Percentiles rank a stretch among this genome's conserved stretches.
Conservation (phyloP, 352 stramenopile genomes). For the Globisporangium perplexum region DNA sequence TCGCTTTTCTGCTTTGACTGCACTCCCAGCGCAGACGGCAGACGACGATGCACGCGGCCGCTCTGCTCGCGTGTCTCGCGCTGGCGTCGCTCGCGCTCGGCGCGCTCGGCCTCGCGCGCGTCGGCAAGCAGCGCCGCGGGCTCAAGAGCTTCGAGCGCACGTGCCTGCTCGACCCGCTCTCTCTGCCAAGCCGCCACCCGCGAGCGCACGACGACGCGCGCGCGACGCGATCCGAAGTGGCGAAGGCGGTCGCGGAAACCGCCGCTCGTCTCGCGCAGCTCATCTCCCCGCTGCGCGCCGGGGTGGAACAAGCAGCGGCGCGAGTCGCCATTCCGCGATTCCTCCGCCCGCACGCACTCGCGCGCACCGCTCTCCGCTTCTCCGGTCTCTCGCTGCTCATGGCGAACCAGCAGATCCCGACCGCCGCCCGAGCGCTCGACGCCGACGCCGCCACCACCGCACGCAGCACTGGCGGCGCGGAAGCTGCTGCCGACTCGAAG, state of each 20-base stretch:
- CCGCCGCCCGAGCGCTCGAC: slow-evolving; percentile 2
- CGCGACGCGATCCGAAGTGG: background rate
- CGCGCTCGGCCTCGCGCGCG: slow-evolving; percentile 17
- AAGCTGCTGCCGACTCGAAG: background rate
- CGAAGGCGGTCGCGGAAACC: slow-evolving; percentile 1
- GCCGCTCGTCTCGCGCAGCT: background rate
- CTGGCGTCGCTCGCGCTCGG: slow-evolving; percentile 14
- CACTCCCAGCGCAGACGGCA: too few relatives aligned
- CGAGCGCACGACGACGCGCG: background rate
- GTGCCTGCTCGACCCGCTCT: slow-evolving; percentile 4
- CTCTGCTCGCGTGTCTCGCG: slow-evolving; percentile 13
- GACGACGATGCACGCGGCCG: background rate
- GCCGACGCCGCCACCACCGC: background rate
- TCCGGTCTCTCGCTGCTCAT: slow-evolving; percentile 15
- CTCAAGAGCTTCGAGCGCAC: slow-evolving; percentile 21
- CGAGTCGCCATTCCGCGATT: slow-evolving; percentile 6
- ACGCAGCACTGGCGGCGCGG: background rate
- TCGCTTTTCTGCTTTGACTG: background rate
- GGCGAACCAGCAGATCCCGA: slow-evolving; percentile 17
- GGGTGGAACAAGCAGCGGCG: slow-evolving; percentile 8
- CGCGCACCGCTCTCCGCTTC: slow-evolving; percentile 1
- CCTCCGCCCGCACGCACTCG: slow-evolving; percentile 3
- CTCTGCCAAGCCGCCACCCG: slow-evolving; percentile 5
- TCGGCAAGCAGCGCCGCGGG: slow-evolving; percentile 17
- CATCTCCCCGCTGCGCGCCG: slow-evolving; percentile 8